phyloP scores from a whole-genome alignment of 176 grass and related monocot species.

The Elaeis guineensis region DNA sequence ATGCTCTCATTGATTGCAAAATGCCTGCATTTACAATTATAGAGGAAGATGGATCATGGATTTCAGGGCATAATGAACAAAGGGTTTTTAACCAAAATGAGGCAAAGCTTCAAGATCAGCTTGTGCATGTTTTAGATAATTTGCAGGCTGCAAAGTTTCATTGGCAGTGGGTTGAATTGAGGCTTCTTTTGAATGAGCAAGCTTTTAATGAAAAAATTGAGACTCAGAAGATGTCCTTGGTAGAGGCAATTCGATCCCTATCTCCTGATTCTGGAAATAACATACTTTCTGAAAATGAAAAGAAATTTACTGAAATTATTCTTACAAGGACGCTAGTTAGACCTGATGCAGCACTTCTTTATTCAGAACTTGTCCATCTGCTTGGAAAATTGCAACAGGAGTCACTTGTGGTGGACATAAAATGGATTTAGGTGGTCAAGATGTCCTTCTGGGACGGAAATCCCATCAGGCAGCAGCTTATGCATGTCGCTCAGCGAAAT shows the following conservation, averaged over 20 bases:
- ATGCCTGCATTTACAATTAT: conserved; percentile 36
- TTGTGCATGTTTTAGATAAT: conserved; percentile 80
- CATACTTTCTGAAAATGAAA: conserved; percentile 84
- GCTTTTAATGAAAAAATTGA: conserved; percentile 85
- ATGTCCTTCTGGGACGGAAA: conserved; percentile 73
- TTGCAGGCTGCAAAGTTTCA: conserved; percentile 96
- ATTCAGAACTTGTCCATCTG: conserved; percentile 86
- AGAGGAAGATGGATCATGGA: conserved; percentile 51
- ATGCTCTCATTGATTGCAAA: conserved; percentile 83
- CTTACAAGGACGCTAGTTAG: conserved; percentile 85
- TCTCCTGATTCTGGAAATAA: conserved; percentile 65
- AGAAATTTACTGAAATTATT: conserved; percentile 94
- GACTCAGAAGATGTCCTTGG: conserved; percentile 54
- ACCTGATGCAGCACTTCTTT: conserved; percentile 88
- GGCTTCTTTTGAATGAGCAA: conserved; percentile 96
- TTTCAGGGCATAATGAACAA: conserved; percentile 39
- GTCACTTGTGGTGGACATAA: conserved; percentile 80
- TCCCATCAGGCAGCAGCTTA: conserved; percentile 95
- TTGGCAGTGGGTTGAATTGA: conserved; percentile 99
- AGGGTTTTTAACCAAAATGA: conserved; percentile 46
- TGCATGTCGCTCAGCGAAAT: conserved; percentile 66
- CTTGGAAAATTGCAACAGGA: conserved; percentile 86
- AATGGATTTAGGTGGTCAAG: conserved; percentile 97
- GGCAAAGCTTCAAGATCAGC: conserved; percentile 59
- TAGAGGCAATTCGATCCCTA: conserved; percentile 71